phyloP scores from a whole-genome alignment of 169 alveolate genomes.

The Cryptosporidium xiaoi region DNA sequence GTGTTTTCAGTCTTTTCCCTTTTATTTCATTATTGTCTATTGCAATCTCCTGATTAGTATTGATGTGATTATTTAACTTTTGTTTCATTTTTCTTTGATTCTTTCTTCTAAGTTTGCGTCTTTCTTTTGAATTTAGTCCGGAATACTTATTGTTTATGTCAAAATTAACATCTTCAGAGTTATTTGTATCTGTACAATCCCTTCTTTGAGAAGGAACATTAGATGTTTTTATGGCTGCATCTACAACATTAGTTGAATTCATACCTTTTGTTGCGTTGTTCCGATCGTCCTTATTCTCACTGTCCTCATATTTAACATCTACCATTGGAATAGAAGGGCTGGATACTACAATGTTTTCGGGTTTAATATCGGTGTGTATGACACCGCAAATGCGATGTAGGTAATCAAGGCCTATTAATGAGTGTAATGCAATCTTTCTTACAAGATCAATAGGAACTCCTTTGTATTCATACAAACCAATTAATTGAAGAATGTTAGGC shows the following conservation, averaged over 20 bases:
- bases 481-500: conserved; percentile 95
- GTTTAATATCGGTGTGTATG: conserved; percentile 99
- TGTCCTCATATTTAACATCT: conserved; percentile 66
- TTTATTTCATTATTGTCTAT: too few species aligned
- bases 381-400: conserved; percentile 95
- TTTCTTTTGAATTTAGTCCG: conserved; percentile 67
- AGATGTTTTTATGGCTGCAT: background rate
- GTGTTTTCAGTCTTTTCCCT: conserved; percentile 22
- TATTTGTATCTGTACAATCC: background rate
- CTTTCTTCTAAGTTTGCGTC: conserved; percentile 71
- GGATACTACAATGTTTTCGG: conserved; percentile 95
- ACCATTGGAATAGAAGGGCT: conserved; percentile 64
- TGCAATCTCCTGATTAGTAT: background rate
- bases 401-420: conserved; percentile 96
- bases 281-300: conserved; percentile 19
- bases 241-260: background rate
- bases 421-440: conserved; percentile 95
- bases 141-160: conserved; percentile 20
- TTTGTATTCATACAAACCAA: conserved; percentile 94
- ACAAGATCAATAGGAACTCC: conserved; percentile 95
- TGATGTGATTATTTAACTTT: conserved; percentile 10
- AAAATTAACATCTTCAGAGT: background rate
- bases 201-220: background rate
- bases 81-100: conserved; percentile 66
- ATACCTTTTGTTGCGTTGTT: background rate